Percentiles rank a stretch among this genome's conserved stretches.
Evolutionary conservation across 2,329 filamentous ascomycete species (phyloP).

Genomic region (Phaeomoniella chlamydospora): DNA sequence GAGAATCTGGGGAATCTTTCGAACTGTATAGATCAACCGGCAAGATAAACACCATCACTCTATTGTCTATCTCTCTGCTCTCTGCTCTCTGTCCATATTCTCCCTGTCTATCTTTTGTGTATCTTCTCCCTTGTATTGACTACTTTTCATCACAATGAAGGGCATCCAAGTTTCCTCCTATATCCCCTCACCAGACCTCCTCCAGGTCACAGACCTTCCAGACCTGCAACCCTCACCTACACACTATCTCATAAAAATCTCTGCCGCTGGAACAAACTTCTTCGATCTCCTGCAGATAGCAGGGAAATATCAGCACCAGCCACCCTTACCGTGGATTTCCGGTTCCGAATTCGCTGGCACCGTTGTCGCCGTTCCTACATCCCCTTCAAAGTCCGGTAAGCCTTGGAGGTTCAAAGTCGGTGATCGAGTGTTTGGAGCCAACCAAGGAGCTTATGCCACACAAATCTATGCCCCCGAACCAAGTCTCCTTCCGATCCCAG

Average conservation of each 20-base stretch:
- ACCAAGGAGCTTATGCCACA: conserved; percentile 75
- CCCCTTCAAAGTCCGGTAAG: conserved; percentile 6
- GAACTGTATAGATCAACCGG: too few relatives aligned
- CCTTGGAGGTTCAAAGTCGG: conserved; percentile 53
- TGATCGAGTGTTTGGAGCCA: conserved; percentile 72
- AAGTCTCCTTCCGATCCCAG: conserved; percentile 57
- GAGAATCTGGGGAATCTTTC: too few relatives aligned
- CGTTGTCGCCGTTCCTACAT: conserved; percentile 51
- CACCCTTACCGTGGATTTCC: conserved; percentile 73
- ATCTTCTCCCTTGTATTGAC: too few relatives aligned
- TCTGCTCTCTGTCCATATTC: too few relatives aligned
- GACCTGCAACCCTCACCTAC: conserved; percentile 56
- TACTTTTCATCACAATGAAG: conserved; percentile 26
- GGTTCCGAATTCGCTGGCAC: conserved; percentile 78
- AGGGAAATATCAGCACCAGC: conserved; percentile 90
- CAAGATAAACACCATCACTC: too few relatives aligned
- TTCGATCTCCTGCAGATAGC: conserved; percentile 93
- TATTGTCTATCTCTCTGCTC: too few relatives aligned
- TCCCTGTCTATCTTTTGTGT: too few relatives aligned
- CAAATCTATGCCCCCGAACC: conserved; percentile 54
- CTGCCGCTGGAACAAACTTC: conserved; percentile 84
- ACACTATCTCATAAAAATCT: conserved; percentile 77
- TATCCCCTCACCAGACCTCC: conserved; percentile 58
- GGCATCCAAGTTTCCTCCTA: conserved; percentile 12
- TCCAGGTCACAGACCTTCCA: conserved; percentile 59